These are phyloP conservation scores for Arachis stenosperma DNA, from an alignment of 306 rosid species.

Conservation along the genomic window DNA sequence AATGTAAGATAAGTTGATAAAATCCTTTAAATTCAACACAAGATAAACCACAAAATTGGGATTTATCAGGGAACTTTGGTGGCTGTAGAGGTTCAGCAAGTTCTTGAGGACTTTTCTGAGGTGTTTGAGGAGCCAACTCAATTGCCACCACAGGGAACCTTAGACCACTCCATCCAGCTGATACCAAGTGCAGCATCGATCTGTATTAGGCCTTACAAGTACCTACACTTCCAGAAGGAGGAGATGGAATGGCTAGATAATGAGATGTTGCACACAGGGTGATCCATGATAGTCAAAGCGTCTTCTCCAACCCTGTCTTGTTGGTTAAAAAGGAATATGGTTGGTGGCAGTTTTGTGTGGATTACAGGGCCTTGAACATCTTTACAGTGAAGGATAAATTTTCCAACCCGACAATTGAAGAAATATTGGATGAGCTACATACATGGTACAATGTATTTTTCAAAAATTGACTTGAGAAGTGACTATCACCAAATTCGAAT, in stretches of 20 bases:
- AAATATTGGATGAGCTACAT: neutral
- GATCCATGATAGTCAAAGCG: neutral
- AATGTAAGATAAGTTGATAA: too few relatives aligned
- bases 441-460: neutral
- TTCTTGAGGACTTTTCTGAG: too few relatives aligned
- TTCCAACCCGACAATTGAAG: neutral
- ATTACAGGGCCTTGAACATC: neutral
- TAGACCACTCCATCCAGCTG: neutral
- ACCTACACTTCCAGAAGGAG: neutral
- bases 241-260: neutral
- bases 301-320: neutral
- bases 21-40: too few relatives aligned
- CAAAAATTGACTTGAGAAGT: too few relatives aligned
- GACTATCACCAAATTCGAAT: neutral
- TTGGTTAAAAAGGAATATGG: neutral
- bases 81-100: neutral
- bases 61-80: too few relatives aligned
- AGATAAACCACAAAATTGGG: neutral
- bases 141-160: neutral
- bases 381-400: too few relatives aligned
- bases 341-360: neutral
- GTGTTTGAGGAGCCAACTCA: neutral
- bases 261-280: neutral
- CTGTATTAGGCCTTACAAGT: neutral
- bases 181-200: neutral